phyloP scores from a whole-genome alignment of 345 rosid species.

The Salix udensis region DNA sequence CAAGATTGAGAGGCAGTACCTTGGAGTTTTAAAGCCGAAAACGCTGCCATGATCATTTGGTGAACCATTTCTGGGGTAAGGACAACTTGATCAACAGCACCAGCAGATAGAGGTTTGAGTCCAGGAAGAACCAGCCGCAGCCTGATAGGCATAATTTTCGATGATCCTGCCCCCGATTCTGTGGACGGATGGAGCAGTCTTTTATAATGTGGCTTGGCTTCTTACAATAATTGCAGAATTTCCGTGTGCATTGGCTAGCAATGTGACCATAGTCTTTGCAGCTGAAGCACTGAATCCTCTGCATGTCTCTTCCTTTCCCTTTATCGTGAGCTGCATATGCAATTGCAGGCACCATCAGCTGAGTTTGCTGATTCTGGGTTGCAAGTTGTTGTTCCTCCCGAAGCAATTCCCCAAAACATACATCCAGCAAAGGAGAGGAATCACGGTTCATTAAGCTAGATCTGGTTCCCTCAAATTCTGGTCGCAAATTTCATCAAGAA shows the following conservation, averaged over 20 bases:
- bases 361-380: too few relatives aligned
- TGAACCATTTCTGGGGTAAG: slow-evolving; percentile 5
- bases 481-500: slow-evolving; percentile 15
- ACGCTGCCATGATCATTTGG: not conserved
- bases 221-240: too few relatives aligned
- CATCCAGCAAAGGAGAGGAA: not conserved
- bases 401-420: not conserved
- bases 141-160: too few relatives aligned
- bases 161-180: too few relatives aligned
- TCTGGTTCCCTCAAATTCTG: not conserved
- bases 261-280: too few relatives aligned
- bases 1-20: not conserved
- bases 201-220: too few relatives aligned
- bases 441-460: slow-evolving; percentile 1
- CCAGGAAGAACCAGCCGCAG: too few relatives aligned
- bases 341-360: not conserved
- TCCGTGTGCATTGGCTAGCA: too few relatives aligned
- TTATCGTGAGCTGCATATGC: not conserved
- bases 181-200: too few relatives aligned
- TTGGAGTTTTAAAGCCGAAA: not conserved
- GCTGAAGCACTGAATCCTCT: too few relatives aligned
- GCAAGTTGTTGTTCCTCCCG: not conserved
- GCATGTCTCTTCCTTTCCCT: not conserved
- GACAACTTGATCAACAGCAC: too few relatives aligned
- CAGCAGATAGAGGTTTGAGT: too few relatives aligned